Base-by-base conservation (phyloP, 129 eudicot species). In the Lactuca saligna region DNA sequence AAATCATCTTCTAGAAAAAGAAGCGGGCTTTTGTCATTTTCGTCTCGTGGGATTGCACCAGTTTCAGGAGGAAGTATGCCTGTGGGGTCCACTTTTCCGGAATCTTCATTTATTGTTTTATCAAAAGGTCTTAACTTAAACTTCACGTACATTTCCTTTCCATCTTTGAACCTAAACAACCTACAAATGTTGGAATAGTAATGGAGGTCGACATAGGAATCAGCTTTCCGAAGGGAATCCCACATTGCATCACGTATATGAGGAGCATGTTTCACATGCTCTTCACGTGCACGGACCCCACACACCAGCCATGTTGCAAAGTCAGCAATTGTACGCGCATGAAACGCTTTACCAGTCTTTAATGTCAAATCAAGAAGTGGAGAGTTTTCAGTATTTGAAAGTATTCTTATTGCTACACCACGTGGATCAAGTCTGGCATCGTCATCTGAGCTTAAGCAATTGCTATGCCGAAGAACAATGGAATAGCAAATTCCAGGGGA, bases 341-440 rank as follows among this genome's bases (percentile, higher is more conserved):
- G 85, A 70, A 82, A 82, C 6, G 85, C 81, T 56, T 73, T 79
- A 13, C 87, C 87, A 5, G 87, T 85, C 71, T 82, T 85, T 2
- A 82, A 44, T 7, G 87, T 85, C 57, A 82, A 38, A 69, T 82
- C 87, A 53, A 85, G 87, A 10, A 79, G 65, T 12, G 87, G 39
- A 14, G 64, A 58, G n/a, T 7, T 39, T 4, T 80, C 61, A 9
- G 11, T 38, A 61, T 76, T 31, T 14, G 84, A 85, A 54, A 79
- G 81, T 65, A 82, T 82, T 65, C 87, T 75, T 32, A 82, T 64
- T 31, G 87, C 87, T 35, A 85, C 83, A 11, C 87, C 87, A 13
- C 87, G 87, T n/a, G 83, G 87, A 54, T 82, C 90, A 31, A 82
- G 78, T 8, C 90, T 72, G 57, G 87, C 87, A 73, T 85, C 87